Percentiles rank a stretch among this genome's conserved stretches.
phyloP scores from a whole-genome alignment of 495 filamentous ascomycete species.

The Podospora pseudopauciseta region DNA sequence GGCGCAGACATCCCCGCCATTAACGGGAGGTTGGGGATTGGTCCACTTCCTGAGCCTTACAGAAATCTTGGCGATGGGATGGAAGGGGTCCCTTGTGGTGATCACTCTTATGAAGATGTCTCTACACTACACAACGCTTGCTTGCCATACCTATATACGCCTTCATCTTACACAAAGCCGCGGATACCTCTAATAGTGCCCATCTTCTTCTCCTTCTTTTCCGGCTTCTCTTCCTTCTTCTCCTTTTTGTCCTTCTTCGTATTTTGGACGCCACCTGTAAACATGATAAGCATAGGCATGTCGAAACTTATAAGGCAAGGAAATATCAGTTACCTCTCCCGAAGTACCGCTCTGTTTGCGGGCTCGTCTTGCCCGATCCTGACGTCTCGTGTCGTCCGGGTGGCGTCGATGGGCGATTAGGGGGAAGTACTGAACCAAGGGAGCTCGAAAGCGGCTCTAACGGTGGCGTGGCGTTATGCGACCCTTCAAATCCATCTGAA shows the following conservation, averaged over 20 bases:
- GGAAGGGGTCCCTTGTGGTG: slow-evolving; percentile 4
- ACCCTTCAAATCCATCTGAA: slow-evolving; percentile 21
- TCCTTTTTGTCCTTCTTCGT: slow-evolving; percentile 53
- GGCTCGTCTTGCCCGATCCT: slow-evolving; percentile 34
- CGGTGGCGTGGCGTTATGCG: slow-evolving; percentile 37
- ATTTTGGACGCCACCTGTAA: slow-evolving; percentile 54
- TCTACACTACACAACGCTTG: background rate
- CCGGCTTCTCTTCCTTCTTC: slow-evolving; percentile 46
- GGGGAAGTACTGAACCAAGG: slow-evolving; percentile 12
- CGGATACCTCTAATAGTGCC: slow-evolving; percentile 47
- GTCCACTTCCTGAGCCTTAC: slow-evolving; percentile 11
- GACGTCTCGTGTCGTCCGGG: slow-evolving; percentile 20
- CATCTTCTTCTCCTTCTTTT: slow-evolving; percentile 53
- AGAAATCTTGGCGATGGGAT: slow-evolving; percentile 14
- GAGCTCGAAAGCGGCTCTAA: slow-evolving; percentile 27
- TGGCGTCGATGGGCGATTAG: slow-evolving; percentile 30
- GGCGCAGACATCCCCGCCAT: background rate
- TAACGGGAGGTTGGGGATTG: slow-evolving; percentile 19
- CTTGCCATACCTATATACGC: background rate
- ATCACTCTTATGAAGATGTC: background rate
- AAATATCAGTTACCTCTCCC: slow-evolving; percentile 40
- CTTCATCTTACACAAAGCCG: slow-evolving; percentile 41
- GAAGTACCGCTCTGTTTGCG: slow-evolving; percentile 44
- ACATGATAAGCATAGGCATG: slow-evolving; percentile 29
- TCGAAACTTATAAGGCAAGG: slow-evolving; percentile 14